phyloP scores from a whole-genome alignment of 2,329 filamentous ascomycete species.

The Hymenoscyphus infarciens region DNA sequence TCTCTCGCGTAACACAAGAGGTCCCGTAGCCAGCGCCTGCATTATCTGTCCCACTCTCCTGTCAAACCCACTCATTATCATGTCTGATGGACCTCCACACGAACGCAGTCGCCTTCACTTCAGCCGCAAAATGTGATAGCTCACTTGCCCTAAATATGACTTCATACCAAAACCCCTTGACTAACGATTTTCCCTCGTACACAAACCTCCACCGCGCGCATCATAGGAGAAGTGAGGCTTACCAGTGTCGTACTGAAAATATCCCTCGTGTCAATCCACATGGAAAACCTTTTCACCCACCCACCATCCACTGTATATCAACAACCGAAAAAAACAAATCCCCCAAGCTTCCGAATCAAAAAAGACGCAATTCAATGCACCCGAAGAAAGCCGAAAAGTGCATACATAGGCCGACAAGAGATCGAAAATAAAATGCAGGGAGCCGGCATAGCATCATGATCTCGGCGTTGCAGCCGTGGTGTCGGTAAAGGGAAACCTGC shows the following conservation, averaged over 20 bases:
- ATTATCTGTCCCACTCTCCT: not conserved
- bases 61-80: not conserved
- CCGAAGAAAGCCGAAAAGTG: too few relatives aligned
- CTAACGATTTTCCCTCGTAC: not conserved
- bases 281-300: constrained; percentile 7
- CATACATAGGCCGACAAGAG: too few relatives aligned
- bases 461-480: too few relatives aligned
- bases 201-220: not conserved
- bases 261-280: not conserved
- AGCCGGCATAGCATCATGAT: too few relatives aligned
- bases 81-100: not conserved
- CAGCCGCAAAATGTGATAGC: not conserved
- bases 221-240: constrained; percentile 3
- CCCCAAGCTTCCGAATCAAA: too few relatives aligned
- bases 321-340: too few relatives aligned
- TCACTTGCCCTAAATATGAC: not conserved
- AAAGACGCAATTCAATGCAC: too few relatives aligned
- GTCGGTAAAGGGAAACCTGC: too few relatives aligned
- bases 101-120: not conserved
- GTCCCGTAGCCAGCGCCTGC: not conserved
- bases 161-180: not conserved
- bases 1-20: not conserved
- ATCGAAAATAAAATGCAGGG: too few relatives aligned
- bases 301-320: not conserved
- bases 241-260: not conserved